Percentiles rank a stretch among this genome's conserved stretches.
Evolutionary conservation across 306 rosid genomes (phyloP).

Genomic region (Cicer arietinum): DNA sequence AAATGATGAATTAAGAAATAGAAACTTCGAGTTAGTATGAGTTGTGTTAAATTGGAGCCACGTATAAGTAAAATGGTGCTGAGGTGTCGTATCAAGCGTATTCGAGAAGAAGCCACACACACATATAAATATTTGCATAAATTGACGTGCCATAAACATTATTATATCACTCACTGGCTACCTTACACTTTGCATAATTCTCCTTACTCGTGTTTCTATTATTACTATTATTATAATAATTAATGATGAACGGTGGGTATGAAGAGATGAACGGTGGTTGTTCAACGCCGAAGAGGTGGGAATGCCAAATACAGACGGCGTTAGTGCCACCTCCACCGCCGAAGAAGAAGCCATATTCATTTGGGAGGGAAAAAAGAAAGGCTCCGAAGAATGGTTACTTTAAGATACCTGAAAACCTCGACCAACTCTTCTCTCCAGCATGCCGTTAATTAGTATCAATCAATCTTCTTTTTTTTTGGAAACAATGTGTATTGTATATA

Average conservation of each 20-base stretch:
- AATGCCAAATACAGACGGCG: slow-evolving; percentile 54
- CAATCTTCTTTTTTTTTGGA: no score
- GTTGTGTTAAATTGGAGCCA: neutral
- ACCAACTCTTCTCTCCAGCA: slow-evolving; percentile 48
- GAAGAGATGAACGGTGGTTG: slow-evolving; percentile 44
- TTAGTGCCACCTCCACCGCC: slow-evolving; percentile 66
- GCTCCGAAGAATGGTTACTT: slow-evolving; percentile 64
- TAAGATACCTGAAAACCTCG: slow-evolving; percentile 56
- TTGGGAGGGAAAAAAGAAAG: slow-evolving; percentile 39
- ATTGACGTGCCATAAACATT: neutral
- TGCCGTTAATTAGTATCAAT: no score
- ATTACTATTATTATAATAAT: neutral
- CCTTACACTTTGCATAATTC: neutral
- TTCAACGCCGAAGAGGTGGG: slow-evolving; percentile 65
- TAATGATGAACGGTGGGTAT: neutral
- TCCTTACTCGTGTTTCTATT: no score
- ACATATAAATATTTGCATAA: neutral
- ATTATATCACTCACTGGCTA: neutral
- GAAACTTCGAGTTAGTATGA: no score
- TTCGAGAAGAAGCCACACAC: neutral
- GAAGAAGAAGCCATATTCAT: slow-evolving; percentile 59
- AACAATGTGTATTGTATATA: no score
- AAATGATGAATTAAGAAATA: no score
- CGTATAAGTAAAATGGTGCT: neutral
- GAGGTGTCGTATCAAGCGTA: neutral